phyloP scores from a whole-genome alignment of 495 filamentous ascomycete species.

The Wilcoxina mikolae region DNA sequence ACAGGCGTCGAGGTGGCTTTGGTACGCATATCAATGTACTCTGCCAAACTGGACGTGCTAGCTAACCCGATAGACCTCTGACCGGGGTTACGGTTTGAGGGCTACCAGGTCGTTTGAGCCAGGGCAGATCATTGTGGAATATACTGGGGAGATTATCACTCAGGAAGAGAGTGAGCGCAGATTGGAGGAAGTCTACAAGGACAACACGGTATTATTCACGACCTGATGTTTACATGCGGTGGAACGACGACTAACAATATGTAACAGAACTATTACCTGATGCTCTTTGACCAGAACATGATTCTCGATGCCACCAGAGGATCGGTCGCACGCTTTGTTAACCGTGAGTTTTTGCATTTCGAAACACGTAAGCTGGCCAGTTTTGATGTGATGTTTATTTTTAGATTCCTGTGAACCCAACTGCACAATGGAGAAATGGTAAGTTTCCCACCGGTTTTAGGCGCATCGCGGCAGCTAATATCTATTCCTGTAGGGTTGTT shows the following conservation, averaged over 20 bases:
- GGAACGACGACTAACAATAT: slow-evolving; percentile 14
- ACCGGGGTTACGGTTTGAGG: slow-evolving; percentile 82
- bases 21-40: slow-evolving; percentile 13
- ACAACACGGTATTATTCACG: slow-evolving; percentile 52
- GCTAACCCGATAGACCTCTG: slow-evolving; percentile 46
- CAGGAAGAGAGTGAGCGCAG: slow-evolving; percentile 81
- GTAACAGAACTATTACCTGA: slow-evolving; percentile 73
- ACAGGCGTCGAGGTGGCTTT: slow-evolving; percentile 79
- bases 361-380: neutral
- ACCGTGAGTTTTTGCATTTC: slow-evolving; percentile 36
- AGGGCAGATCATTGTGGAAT: slow-evolving; percentile 94
- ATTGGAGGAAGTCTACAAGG: slow-evolving; percentile 82
- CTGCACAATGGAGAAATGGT: slow-evolving; percentile 85
- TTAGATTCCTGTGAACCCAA: slow-evolving; percentile 84
- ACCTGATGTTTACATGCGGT: slow-evolving; percentile 19
- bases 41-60: neutral
- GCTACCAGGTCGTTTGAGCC: slow-evolving; percentile 75
- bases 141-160: slow-evolving; percentile 92
- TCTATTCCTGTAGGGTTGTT: slow-evolving; percentile 45
- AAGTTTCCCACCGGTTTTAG: neutral
- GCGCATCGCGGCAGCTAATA: slow-evolving; percentile 3
- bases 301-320: slow-evolving; percentile 95
- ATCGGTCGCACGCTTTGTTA: slow-evolving; percentile 92
- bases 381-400: slow-evolving; percentile 2
- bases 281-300: slow-evolving; percentile 97